Evolutionary conservation across 108 stramenopile genomes (phyloP).

Genomic region (Cylindrotheca closterium): DNA sequence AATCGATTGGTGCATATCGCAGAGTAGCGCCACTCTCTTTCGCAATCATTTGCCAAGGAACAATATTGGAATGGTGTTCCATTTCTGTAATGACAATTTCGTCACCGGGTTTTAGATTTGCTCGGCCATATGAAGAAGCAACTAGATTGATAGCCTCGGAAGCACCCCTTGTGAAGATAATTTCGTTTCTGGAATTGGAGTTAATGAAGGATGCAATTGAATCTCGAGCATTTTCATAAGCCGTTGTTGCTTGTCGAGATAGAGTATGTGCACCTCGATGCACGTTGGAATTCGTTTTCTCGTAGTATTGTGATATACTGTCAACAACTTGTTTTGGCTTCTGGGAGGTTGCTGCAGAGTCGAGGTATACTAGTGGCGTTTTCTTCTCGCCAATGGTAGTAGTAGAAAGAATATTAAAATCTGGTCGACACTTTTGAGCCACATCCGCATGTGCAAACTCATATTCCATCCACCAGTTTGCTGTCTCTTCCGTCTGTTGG

Average conservation of each 20-base stretch:
- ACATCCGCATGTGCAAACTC: conserved; percentile 20
- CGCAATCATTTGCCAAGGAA: conserved; percentile 94
- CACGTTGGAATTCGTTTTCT: conserved; percentile 84
- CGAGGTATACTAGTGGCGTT: conserved; percentile 88
- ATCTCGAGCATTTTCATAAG: conserved; percentile 89
- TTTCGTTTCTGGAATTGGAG: conserved; percentile 77
- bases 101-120: conserved; percentile 62
- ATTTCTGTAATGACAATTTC: conserved; percentile 89
- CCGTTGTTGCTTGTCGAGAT: conserved; percentile 83
- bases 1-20: conserved; percentile 64
- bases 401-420: conserved; percentile 45
- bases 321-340: conserved; percentile 87
- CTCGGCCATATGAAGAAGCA: conserved; percentile 66
- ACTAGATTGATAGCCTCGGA: conserved; percentile 94
- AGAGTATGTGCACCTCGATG: conserved; percentile 93
- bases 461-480: conserved; percentile 30
- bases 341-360: conserved; percentile 96
- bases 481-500: not conserved
- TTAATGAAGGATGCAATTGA: conserved; percentile 77
- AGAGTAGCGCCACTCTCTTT: conserved; percentile 63
- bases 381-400: conserved; percentile 19
- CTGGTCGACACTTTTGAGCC: conserved; percentile 35
- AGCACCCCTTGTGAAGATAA: conserved; percentile 92
- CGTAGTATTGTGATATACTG: conserved; percentile 71
- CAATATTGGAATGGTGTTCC: conserved; percentile 96